Evolutionary conservation across 2,329 filamentous ascomycete species (phyloP).

Genomic region (Aspergillus sp.): DNA sequence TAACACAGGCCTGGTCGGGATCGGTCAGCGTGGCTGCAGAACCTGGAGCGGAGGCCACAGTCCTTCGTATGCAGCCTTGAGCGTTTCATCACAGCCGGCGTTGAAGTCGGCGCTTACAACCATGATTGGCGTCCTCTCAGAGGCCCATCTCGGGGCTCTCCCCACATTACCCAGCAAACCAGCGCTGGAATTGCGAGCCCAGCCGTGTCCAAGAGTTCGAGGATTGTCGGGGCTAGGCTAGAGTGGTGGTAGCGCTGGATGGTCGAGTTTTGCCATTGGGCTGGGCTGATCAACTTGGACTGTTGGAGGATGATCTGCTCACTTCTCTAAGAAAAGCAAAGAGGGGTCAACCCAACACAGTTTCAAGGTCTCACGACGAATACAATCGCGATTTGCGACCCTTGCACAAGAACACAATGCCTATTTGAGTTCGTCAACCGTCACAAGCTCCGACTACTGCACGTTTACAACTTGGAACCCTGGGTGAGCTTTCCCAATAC

Average conservation of each 20-base stretch:
- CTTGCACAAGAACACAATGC: no score
- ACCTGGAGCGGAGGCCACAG: neutral
- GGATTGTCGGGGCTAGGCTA: constrained; percentile 5
- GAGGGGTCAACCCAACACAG: no score
- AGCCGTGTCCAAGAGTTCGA: neutral
- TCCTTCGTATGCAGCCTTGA: constrained; percentile 25
- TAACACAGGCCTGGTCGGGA: constrained; percentile 15
- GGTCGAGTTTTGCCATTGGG: constrained; percentile 3
- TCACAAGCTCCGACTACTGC: constrained; percentile 20
- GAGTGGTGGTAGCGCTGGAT: constrained; percentile 11
- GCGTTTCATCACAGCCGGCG: constrained; percentile 34
- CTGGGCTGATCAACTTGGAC: neutral
- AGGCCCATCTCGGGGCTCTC: constrained; percentile 8
- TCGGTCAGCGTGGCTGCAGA: constrained; percentile 20
- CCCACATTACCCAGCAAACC: constrained; percentile 15
- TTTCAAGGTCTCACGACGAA: no score
- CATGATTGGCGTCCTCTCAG: constrained; percentile 15
- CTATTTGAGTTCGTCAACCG: neutral
- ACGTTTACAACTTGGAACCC: constrained; percentile 2
- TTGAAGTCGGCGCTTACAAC: constrained; percentile 30
- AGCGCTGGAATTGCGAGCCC: constrained; percentile 4
- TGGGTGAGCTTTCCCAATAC: neutral
- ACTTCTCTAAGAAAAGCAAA: no score
- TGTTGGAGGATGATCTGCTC: constrained; percentile 1
- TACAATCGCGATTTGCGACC: no score